Evolutionary conservation across 1,284 basidiomycete species (phyloP), one percentile per base, ranked within the genome.

Genomic region (Pascua guehoae): DNA sequence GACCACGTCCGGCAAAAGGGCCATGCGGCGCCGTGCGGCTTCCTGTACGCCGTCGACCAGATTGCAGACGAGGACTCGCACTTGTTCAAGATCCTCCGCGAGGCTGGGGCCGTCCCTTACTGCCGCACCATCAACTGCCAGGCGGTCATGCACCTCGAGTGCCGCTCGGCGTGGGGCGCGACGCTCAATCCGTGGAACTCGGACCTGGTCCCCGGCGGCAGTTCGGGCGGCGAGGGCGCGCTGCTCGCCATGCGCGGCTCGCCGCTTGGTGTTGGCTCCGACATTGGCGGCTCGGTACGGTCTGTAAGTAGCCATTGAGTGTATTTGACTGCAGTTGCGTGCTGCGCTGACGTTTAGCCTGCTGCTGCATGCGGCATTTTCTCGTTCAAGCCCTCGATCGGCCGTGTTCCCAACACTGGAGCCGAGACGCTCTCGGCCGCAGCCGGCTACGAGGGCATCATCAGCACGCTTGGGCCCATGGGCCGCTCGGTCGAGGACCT

Each of bases 101-200:
- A 97, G 0, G 95, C 94, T 3, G 95, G 96, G 12, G 88, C 81
- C 10, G 87, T 86, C 4, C 88, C 88, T 39, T 84, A 83, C 10
- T 82, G 81, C 61, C 89, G 81, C n/a, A 97, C 86, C 51, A 91
- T 88, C 12, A 74, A 73, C 72, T 53, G 52, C 42, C 58, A 60
- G 42, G 46, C 50, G 10, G 48, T 63, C 45, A 65, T 66, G 61
- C 61, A 60, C 51, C 55, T 63, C 15, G 58, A 63, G 51, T 58
- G 50, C 45, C 47, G 51, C 36, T 45, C 51, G 14, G 50, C 50
- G 15, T 72, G 67, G 54, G 76, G 75, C 37, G 60, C 58, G 10
- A 76, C 72, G 9, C 17, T 62, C 40, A 77, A 77, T 57, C 77
- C 77, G 14, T 65, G 64, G 66, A 74, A 75, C 63, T 55, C 64